Base-by-base conservation (phyloP, 2,329 filamentous ascomycete species). In the Botrytis medusae region DNA sequence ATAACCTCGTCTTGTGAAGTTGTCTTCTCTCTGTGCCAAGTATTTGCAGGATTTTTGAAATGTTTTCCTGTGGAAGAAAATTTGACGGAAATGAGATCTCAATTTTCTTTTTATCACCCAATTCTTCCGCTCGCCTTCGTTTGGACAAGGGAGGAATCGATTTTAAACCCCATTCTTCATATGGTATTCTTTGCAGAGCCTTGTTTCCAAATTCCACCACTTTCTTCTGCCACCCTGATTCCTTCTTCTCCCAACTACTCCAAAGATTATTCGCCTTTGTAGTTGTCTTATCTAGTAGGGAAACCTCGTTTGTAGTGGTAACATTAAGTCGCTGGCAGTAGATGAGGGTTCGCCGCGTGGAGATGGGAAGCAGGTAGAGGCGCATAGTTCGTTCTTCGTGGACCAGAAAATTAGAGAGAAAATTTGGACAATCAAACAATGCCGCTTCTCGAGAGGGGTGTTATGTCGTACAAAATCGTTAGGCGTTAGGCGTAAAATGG, bases 131-230 rank as follows among this genome's bases (percentile, higher is more conserved):
- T 77, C 88, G 87, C 73, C 90, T 87, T 77, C 89, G 87, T 73
- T 89, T 85, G 60, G 90, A 93, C 77, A 97, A 86, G 34, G 95
- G 91, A 62, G 96, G 96, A 70, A 99, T 91, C 51, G 94, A 97
- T 84, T 98, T 98, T 77, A 99, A 87, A 0, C 93, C 94, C 96
- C 96, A 99, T 91, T 99, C 96, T 83, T 98, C 93, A 82, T 93
- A 98, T 4, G 96, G 93, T 79, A 99, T 97, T 75, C 93, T 90
- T 78, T 93, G 91, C 75, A 99, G 89, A 25, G 93, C 90, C 67
- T 90, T 86, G 83, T 99, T 98, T 72, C 96, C 96, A 82, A 95
- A 97, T 74, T 88, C 87, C 70, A 96, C 95, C 32, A 98, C 87
- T 78, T 90, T 90, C 81, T 92, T 94, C 85, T 98, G 94, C 96